Percentiles rank a stretch among this genome's conserved stretches.
Conservation (phyloP, 192 early-diverging fungal genomes). For the Jimgerdemannia flammicorona region DNA sequence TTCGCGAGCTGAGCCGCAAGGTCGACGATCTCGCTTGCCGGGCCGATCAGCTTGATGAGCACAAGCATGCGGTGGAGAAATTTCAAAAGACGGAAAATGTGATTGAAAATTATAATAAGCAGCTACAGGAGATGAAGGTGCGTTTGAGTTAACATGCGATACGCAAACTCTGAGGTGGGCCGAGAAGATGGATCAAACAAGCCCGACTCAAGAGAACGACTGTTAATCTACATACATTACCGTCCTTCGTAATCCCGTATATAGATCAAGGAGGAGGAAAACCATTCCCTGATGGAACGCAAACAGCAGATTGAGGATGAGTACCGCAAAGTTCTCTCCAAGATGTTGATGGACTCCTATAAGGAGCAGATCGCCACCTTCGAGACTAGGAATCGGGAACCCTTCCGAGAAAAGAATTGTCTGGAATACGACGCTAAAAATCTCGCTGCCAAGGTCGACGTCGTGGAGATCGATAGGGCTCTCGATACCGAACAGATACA, state of each 20-base stretch:
- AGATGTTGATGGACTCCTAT: conserved; percentile 82
- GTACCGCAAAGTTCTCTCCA: conserved; percentile 77
- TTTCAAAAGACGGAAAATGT: conserved; percentile 91
- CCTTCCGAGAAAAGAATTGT: conserved; percentile 69
- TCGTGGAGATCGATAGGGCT: conserved; percentile 58
- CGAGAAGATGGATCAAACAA: no score
- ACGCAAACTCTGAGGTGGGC: no score
- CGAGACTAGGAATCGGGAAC: conserved; percentile 64
- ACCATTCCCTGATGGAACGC: conserved; percentile 61
- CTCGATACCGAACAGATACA: conserved; percentile 74
- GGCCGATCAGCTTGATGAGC: conserved; percentile 87
- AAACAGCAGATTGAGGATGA: conserved; percentile 84
- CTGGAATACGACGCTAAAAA: conserved; percentile 68
- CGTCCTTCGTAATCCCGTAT: background rate
- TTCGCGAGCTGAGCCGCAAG: conserved; percentile 64
- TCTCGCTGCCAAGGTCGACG: conserved; percentile 54
- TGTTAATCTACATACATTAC: background rate
- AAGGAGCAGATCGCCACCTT: conserved; percentile 76
- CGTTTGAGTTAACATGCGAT: no score
- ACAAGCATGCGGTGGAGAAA: conserved; percentile 85
- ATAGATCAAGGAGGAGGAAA: conserved; percentile 70
- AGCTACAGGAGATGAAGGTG: conserved; percentile 84
- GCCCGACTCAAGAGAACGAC: no score
- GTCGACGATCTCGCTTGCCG: conserved; percentile 53
- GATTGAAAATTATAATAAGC: conserved; percentile 96